phyloP scores from a whole-genome alignment of 1,284 basidiomycete species.

The Sporisorium reilianum region DNA sequence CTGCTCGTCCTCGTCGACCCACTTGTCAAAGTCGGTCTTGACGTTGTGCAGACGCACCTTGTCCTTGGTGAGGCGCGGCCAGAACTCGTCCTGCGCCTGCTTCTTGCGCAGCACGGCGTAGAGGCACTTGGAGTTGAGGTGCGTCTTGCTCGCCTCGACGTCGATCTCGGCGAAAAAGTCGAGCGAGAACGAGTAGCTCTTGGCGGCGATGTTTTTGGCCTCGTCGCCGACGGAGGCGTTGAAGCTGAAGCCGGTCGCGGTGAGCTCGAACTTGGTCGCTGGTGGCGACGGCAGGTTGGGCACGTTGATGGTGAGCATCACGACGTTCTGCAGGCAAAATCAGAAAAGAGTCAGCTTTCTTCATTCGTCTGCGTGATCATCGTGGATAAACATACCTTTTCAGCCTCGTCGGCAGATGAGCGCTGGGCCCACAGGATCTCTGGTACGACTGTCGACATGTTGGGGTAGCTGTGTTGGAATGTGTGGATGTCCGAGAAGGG shows the following conservation, averaged over 20 bases:
- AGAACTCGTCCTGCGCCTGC: slow-evolving; percentile 65
- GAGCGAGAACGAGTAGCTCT: slow-evolving; percentile 64
- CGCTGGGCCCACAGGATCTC: slow-evolving; percentile 69
- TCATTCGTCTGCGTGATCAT: too few relatives aligned
- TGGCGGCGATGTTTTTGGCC: slow-evolving; percentile 59
- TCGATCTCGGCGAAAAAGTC: slow-evolving; percentile 68
- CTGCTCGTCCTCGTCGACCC: slow-evolving; percentile 70
- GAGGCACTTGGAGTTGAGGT: slow-evolving; percentile 65
- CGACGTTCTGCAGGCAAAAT: slow-evolving; percentile 47
- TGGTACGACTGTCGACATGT: slow-evolving; percentile 57
- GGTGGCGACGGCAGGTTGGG: slow-evolving; percentile 65
- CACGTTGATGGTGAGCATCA: slow-evolving; percentile 69
- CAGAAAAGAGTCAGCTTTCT: slow-evolving; percentile 4
- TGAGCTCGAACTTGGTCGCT: slow-evolving; percentile 65
- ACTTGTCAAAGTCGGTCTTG: slow-evolving; percentile 70
- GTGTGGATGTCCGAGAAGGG: not conserved
- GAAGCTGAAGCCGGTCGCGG: slow-evolving; percentile 58
- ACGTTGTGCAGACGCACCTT: slow-evolving; percentile 69
- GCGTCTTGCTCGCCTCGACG: slow-evolving; percentile 60
- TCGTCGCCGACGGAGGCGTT: slow-evolving; percentile 56
- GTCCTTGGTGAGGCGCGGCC: slow-evolving; percentile 69
- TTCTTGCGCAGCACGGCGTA: slow-evolving; percentile 67
- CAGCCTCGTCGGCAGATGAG: slow-evolving; percentile 58
- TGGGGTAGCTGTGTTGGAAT: slow-evolving; percentile 9
- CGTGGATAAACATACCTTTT: slow-evolving; percentile 53